Conservation (phyloP, 2,329 filamentous ascomycete genomes). For the Ophiosphaerella herpotricha region DNA sequence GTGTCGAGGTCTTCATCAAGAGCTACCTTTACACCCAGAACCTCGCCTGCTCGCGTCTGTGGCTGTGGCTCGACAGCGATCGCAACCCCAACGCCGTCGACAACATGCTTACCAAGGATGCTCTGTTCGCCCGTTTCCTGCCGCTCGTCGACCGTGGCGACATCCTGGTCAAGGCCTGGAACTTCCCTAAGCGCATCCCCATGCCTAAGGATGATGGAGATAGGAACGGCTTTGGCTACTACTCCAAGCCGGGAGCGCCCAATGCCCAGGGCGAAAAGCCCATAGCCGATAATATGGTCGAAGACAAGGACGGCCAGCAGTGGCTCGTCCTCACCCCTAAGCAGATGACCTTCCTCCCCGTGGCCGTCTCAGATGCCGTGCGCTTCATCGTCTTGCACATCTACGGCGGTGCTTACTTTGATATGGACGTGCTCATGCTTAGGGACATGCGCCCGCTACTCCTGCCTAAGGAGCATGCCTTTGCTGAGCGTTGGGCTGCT, state of each 20-base stretch:
- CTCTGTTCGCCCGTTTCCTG: conserved; percentile 58
- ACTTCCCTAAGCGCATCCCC: conserved; percentile 58
- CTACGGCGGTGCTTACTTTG: conserved; percentile 59
- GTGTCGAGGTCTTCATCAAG: conserved; percentile 62
- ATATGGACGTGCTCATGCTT: conserved; percentile 62
- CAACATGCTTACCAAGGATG: conserved; percentile 57
- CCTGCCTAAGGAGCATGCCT: conserved; percentile 56
- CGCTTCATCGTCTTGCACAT: conserved; percentile 61
- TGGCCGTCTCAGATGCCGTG: conserved; percentile 61
- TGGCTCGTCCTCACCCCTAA: conserved; percentile 60
- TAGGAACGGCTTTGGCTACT: conserved; percentile 56
- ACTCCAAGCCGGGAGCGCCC: conserved; percentile 53
- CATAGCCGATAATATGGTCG: conserved; percentile 58
- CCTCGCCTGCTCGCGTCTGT: conserved; percentile 58
- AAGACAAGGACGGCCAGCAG: conserved; percentile 56
- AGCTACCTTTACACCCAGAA: conserved; percentile 63
- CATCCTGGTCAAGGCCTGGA: conserved; percentile 58
- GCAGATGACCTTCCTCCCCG: conserved; percentile 63
- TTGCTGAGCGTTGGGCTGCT: conserved; percentile 61
- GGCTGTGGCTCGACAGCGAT: conserved; percentile 61
- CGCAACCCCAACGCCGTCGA: conserved; percentile 56
- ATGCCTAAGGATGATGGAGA: conserved; percentile 55
- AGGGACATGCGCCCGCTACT: conserved; percentile 60
- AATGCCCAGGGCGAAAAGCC: conserved; percentile 48
- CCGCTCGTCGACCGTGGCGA: conserved; percentile 60